Evolutionary conservation across 352 stramenopile species (phyloP).

Genomic region (Phytopythium sindhum): DNA sequence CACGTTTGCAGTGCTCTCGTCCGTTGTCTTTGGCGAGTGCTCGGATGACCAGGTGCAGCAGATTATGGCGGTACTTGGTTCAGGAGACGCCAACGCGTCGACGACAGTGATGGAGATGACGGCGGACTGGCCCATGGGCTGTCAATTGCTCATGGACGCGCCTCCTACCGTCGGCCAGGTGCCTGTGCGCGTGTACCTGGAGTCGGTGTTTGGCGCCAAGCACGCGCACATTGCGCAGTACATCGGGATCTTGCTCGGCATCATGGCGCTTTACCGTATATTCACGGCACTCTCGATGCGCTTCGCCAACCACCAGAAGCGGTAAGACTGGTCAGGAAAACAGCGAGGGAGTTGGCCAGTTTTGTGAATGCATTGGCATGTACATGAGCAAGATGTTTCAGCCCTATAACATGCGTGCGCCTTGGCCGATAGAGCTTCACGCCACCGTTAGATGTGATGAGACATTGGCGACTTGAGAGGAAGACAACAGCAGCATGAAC

Average conservation of each 20-base stretch:
- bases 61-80: conserved; percentile 6
- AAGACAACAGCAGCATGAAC: too few relatives aligned
- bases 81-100: not conserved
- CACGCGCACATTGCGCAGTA: conserved; percentile 26
- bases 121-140: conserved; percentile 17
- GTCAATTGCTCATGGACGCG: conserved; percentile 18
- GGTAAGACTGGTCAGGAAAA: not conserved
- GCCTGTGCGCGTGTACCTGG: conserved; percentile 22
- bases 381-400: too few relatives aligned
- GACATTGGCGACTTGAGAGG: too few relatives aligned
- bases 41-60: conserved; percentile 13
- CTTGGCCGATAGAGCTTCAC: too few relatives aligned
- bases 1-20: conserved; percentile 20
- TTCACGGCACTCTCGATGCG: conserved; percentile 30
- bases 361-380: not conserved
- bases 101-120: conserved; percentile 1
- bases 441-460: too few relatives aligned
- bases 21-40: conserved; percentile 29
- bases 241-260: conserved; percentile 19
- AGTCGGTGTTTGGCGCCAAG: conserved; percentile 26
- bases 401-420: too few relatives aligned
- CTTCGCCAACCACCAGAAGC: conserved; percentile 34
- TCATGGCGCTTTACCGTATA: conserved; percentile 31
- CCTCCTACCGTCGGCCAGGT: conserved; percentile 13
- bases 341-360: not conserved